Percentiles rank a stretch among this genome's conserved stretches.
Conservation (phyloP, 768 basidiomycete species). For the Tricholoma sp. region DNA sequence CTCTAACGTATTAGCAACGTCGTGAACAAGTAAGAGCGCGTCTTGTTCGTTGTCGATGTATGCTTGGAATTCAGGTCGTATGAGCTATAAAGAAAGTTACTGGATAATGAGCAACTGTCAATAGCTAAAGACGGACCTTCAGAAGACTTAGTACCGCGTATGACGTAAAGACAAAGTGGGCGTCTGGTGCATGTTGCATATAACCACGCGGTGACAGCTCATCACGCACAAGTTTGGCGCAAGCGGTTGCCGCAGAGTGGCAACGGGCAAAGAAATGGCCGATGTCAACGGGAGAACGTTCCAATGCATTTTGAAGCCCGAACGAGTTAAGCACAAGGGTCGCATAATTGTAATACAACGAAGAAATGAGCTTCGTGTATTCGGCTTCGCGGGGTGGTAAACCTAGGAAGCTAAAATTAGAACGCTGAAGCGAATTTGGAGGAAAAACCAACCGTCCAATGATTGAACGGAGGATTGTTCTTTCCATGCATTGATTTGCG, state of each 20-base stretch:
- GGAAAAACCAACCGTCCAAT: conserved; percentile 22
- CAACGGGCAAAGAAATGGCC: conserved; percentile 83
- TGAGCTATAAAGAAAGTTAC: conserved; percentile 43
- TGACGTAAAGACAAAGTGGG: conserved; percentile 86
- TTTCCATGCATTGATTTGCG: conserved; percentile 62
- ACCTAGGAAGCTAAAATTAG: conserved; percentile 15
- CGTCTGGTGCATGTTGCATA: conserved; percentile 83
- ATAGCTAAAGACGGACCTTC: conserved; percentile 52
- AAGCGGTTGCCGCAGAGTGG: conserved; percentile 64
- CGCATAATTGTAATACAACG: conserved; percentile 83
- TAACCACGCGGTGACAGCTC: conserved; percentile 72
- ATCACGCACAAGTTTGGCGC: conserved; percentile 72
- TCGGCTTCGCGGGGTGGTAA: conserved; percentile 20
- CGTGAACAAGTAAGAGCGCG: conserved; percentile 66
- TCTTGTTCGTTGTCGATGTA: conserved; percentile 72
- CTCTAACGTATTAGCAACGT: conserved; percentile 79
- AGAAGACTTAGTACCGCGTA: conserved; percentile 91
- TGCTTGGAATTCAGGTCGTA: conserved; percentile 78
- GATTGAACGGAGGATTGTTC: conserved; percentile 35
- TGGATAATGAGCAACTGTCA: conserved; percentile 1
- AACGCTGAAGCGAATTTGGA: not conserved
- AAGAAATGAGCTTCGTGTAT: conserved; percentile 49
- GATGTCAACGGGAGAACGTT: conserved; percentile 65
- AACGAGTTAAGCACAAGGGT: conserved; percentile 92
- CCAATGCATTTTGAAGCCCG: conserved; percentile 93